Base-by-base conservation (phyloP, 2,329 filamentous ascomycete genomes). In the Venturia asperata region DNA sequence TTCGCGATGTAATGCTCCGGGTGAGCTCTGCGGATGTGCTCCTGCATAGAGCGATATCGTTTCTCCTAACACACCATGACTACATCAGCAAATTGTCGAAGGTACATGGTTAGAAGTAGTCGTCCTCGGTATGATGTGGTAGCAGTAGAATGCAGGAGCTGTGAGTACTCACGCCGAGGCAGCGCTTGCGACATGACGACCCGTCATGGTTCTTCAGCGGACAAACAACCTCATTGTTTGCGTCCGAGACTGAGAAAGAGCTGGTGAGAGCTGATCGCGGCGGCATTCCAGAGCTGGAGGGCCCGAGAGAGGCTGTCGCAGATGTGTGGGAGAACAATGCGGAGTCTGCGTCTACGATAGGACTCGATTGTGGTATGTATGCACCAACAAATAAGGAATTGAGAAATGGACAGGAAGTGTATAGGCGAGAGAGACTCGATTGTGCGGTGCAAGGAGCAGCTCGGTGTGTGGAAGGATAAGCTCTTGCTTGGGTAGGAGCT, bases 1-100 rank as follows among this genome's bases (percentile, higher is more conserved):
- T 97, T 97, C 62, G 94, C 88, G 72, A 99, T 96, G 80, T 97
- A 97, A 77, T 97, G 89, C 76, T 96, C 92, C 67, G 93, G 93
- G 76, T 99, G 94, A 70, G 94, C 93, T 77, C 94, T 88, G 72
- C 94, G 91, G 73, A 99, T 97, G 75, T 99, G 94, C 84, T 99
- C 94, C 79, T 97, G 94, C 91, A 99, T 97, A 68, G 93, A 97
- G 77, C 94, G 92, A 80, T 92, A 99, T 71, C 91, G 86, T 79
- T 96, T 96, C 81, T 95, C 91, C 91, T 95, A 78, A 69, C 27
- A 52, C 34, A 27, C 11, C 60, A n/a, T 34, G 52, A 58, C 52
- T 37, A 34, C 15, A 11, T 45, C 27, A 47, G 60, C 39, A 62
- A 61, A 6, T 24, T 27, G 39, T 15, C n/a, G 41, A 17, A 2